Evolutionary conservation across 768 basidiomycete species (phyloP).

Genomic region (Multifurca ochricompacta): DNA sequence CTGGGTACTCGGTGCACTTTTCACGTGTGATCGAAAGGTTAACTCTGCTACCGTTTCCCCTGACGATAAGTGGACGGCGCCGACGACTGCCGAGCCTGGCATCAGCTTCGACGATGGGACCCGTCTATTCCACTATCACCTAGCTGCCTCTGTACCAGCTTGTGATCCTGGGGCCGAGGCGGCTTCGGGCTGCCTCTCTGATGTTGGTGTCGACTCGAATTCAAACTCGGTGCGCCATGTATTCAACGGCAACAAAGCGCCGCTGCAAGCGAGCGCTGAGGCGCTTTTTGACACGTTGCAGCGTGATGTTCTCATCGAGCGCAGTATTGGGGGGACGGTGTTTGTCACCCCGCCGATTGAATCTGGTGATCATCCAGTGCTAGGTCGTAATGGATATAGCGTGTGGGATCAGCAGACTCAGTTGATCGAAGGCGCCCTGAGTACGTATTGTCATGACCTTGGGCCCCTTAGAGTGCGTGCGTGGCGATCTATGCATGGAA

Average conservation of each 20-base stretch:
- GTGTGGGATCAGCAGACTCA: constrained; percentile 3
- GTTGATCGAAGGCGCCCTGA: constrained; percentile 5
- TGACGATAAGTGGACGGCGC: constrained; percentile 8
- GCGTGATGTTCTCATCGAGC: constrained; percentile 16
- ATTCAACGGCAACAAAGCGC: constrained; percentile 14
- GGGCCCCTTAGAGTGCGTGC: neutral
- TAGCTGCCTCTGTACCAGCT: neutral
- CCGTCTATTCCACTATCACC: constrained; percentile 6
- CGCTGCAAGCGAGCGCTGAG: constrained; percentile 8
- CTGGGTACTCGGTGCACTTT: constrained; percentile 10
- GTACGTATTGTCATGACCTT: neutral
- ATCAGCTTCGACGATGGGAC: constrained; percentile 6
- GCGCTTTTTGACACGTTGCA: constrained; percentile 16
- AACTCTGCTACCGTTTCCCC: constrained; percentile 10
- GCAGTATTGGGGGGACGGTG: neutral
- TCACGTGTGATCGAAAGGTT: constrained; percentile 10
- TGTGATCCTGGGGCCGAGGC: neutral
- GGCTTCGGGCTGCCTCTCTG: neutral
- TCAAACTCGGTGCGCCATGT: constrained; percentile 11
- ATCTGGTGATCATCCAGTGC: neutral
- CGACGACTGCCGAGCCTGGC: neutral
- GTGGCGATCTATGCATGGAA: constrained; percentile 12
- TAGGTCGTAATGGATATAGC: neutral
- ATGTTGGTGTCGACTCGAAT: neutral
- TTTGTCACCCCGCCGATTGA: constrained; percentile 1